Percentiles rank a stretch among this genome's conserved stretches.
Conservation (phyloP, 768 basidiomycete genomes). For the Kwoniella europaea region DNA sequence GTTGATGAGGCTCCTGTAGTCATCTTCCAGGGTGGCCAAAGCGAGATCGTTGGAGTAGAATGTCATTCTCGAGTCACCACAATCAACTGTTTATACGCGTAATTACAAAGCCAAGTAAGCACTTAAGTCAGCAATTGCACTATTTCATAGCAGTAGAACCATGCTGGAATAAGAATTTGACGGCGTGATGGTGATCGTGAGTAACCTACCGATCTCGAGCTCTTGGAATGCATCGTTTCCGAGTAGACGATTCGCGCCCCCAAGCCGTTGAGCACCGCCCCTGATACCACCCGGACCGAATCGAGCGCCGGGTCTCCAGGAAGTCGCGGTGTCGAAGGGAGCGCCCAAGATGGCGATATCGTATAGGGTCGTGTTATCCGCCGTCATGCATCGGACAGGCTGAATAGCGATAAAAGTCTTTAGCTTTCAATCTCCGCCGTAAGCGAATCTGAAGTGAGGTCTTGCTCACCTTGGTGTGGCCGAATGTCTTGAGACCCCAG, state of each 20-base stretch:
- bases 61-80: slow-evolving; percentile 79
- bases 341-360: slow-evolving; percentile 74
- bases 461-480: slow-evolving; percentile 8
- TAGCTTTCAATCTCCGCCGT: not conserved
- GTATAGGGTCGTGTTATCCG: slow-evolving; percentile 58
- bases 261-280: slow-evolving; percentile 48
- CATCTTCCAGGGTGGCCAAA: slow-evolving; percentile 83
- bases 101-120: not conserved
- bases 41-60: slow-evolving; percentile 83
- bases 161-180: too few relatives aligned
- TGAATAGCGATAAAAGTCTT: too few relatives aligned
- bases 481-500: slow-evolving; percentile 24
- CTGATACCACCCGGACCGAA: slow-evolving; percentile 80
- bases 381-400: not conserved
- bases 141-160: too few relatives aligned
- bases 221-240: slow-evolving; percentile 17
- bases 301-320: slow-evolving; percentile 69
- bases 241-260: slow-evolving; percentile 40
- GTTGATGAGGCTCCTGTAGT: slow-evolving; percentile 73
- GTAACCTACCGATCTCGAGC: slow-evolving; percentile 26
- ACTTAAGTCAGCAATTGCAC: not conserved
- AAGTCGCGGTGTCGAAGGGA: slow-evolving; percentile 35
- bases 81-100: slow-evolving; percentile 63
- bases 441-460: not conserved
- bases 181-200: too few relatives aligned